Evolutionary conservation across 1,139 yeast genomes (phyloP).

Genomic region (Blastobotrys indianensis): DNA sequence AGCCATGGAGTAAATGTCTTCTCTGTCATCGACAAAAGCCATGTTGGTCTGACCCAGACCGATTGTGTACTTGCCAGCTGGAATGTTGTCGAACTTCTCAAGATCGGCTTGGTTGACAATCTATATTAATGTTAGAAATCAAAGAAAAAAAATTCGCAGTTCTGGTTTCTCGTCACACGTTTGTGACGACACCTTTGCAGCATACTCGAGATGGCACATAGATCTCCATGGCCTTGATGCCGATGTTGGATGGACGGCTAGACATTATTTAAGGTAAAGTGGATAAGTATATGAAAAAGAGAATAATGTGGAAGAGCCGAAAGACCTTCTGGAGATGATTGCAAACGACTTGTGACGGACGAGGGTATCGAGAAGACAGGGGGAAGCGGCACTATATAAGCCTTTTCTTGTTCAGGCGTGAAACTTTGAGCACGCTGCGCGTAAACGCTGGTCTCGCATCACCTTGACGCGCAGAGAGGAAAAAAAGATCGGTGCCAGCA

Average conservation of each 20-base stretch:
- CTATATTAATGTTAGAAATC: conserved; percentile 3
- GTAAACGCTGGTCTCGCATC: no score
- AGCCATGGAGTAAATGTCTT: conserved; percentile 89
- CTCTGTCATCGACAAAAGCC: conserved; percentile 96
- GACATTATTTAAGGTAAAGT: conserved; percentile 1
- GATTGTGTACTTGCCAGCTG: conserved; percentile 95
- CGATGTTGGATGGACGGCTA: conserved; percentile 64
- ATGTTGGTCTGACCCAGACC: conserved; percentile 98
- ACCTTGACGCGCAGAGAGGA: no score
- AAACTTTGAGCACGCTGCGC: no score
- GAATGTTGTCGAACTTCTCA: conserved; percentile 77
- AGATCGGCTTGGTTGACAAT: conserved; percentile 78
- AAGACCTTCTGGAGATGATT: no score
- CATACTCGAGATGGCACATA: conserved; percentile 70
- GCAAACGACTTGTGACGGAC: no score
- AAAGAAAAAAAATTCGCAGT: background rate
- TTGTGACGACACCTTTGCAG: conserved; percentile 9
- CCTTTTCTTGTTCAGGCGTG: no score
- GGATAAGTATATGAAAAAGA: background rate
- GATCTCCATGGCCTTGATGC: conserved; percentile 92
- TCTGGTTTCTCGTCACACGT: no score
- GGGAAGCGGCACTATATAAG: no score
- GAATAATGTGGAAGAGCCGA: no score
- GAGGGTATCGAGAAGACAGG: no score
- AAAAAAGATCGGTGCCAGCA: no score